Conservation (phyloP, 2,329 filamentous ascomycete genomes). For the Didymella lethalis region DNA sequence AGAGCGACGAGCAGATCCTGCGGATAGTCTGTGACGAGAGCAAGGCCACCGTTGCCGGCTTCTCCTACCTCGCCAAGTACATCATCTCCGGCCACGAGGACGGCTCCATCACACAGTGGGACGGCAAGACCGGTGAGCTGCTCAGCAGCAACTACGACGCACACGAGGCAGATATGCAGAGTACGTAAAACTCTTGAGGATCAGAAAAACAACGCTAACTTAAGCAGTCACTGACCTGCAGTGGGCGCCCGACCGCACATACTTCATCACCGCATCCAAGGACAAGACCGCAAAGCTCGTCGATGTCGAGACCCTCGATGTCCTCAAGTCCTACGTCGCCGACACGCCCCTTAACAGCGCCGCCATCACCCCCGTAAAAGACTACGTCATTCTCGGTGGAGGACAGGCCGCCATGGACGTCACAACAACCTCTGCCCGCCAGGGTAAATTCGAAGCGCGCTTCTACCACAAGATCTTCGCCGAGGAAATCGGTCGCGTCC, state of each 20-base stretch:
- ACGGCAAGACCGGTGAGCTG: conserved; percentile 88
- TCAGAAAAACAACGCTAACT: conserved; percentile 61
- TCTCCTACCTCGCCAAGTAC: conserved; percentile 92
- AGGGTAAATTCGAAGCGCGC: conserved; percentile 98
- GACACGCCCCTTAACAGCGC: conserved; percentile 98
- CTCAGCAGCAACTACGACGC: conserved; percentile 78
- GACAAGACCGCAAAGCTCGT: conserved; percentile 97
- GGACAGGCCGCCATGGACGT: conserved; percentile 99
- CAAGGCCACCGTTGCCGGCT: conserved; percentile 97
- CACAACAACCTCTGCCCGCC: conserved; percentile 88
- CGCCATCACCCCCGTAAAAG: conserved; percentile 91
- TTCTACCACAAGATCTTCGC: conserved; percentile 99
- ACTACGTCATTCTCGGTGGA: conserved; percentile 97
- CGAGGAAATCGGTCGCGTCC: conserved; percentile 96
- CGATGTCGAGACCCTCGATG: conserved; percentile 82
- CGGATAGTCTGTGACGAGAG: conserved; percentile 89
- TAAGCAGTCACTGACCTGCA: conserved; percentile 89
- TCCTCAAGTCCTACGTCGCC: conserved; percentile 89
- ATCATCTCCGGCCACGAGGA: conserved; percentile 99
- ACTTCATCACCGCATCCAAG: conserved; percentile 98
- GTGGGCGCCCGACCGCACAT: conserved; percentile 91
- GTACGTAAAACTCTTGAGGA: conserved; percentile 56
- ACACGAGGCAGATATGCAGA: conserved; percentile 85
- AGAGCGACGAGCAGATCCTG: conserved; percentile 81
- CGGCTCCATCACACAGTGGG: conserved; percentile 88